phyloP scores from a whole-genome alignment of 208 protist species.

The Zelonia costaricensis region DNA sequence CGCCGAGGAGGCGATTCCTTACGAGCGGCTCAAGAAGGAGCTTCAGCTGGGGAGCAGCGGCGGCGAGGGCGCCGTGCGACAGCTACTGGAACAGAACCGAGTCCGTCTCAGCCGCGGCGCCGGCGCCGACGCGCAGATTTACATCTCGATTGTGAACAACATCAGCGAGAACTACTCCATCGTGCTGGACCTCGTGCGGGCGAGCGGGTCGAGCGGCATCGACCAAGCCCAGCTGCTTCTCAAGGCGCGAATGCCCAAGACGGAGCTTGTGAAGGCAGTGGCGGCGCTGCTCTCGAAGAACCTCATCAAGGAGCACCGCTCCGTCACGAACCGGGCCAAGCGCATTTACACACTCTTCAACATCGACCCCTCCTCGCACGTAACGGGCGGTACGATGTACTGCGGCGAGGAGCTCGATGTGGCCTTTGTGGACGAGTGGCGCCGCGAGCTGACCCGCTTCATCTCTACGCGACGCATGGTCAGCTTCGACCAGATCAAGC shows the following conservation, averaged over 20 bases:
- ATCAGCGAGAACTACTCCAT: conserved; percentile 60
- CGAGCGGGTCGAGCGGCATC: conserved; percentile 67
- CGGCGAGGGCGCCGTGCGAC: conserved; percentile 50
- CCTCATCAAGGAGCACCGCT: conserved; percentile 77
- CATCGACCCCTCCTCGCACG: conserved; percentile 69
- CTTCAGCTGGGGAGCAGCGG: conserved; percentile 34
- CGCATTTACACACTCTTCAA: conserved; percentile 82
- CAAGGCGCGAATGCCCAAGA: conserved; percentile 61
- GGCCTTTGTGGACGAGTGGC: conserved; percentile 78
- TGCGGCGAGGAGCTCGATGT: conserved; percentile 81
- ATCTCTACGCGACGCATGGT: conserved; percentile 51
- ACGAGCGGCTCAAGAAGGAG: conserved; percentile 50
- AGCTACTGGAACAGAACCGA: conserved; percentile 51
- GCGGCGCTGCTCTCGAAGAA: conserved; percentile 49
- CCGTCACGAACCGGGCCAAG: conserved; percentile 82
- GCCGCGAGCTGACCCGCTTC: conserved; percentile 25
- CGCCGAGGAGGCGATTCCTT: conserved; percentile 45
- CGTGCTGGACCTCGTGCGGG: conserved; percentile 68
- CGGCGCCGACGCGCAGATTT: conserved; percentile 38
- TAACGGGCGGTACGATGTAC: conserved; percentile 88
- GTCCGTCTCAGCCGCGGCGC: conserved; percentile 48
- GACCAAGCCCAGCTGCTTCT: conserved; percentile 65
- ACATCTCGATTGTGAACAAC: conserved; percentile 56
- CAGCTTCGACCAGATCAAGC: conserved; percentile 53
- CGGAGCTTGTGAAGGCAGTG: conserved; percentile 72